A percentile compares a stretch with the other conserved stretches of the same genome.
Evolutionary conservation across 2,329 filamentous ascomycete genomes (phyloP).

Genomic region (Bipolaris sorokiniana): DNA sequence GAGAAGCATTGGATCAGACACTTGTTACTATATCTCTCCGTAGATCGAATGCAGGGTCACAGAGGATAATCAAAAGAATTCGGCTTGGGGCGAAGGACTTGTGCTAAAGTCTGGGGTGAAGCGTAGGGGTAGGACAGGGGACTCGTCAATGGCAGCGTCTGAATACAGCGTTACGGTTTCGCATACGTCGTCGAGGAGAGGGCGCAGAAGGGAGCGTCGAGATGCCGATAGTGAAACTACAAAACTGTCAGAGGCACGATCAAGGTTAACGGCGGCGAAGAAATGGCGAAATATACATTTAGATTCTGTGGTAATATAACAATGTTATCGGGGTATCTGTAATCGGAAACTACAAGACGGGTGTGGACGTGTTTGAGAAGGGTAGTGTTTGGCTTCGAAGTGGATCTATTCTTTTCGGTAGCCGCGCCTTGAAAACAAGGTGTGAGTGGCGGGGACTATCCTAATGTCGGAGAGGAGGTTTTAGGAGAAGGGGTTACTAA

Average conservation of each 20-base stretch:
- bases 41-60: neutral
- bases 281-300: constrained; percentile 2
- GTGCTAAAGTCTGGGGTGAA: neutral
- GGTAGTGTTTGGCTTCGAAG: constrained; percentile 10
- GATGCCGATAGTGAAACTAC: neutral
- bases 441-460: constrained; percentile 10
- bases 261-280: neutral
- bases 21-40: neutral
- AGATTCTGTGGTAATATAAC: neutral
- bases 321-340: neutral
- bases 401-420: constrained; percentile 18
- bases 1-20: neutral
- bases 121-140: neutral
- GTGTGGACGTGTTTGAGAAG: constrained; percentile 1
- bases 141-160: neutral
- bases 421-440: constrained; percentile 15
- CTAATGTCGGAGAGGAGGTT: constrained; percentile 3
- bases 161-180: neutral
- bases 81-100: neutral
- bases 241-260: neutral
- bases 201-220: neutral
- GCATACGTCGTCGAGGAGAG: neutral
- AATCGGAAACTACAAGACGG: constrained; percentile 8
- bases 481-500: constrained; percentile 10
- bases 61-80: neutral